These are phyloP conservation scores for Ceratobasidium sp. DNA, from an alignment of 1,284 basidiomycete species.

Conservation along the genomic window DNA sequence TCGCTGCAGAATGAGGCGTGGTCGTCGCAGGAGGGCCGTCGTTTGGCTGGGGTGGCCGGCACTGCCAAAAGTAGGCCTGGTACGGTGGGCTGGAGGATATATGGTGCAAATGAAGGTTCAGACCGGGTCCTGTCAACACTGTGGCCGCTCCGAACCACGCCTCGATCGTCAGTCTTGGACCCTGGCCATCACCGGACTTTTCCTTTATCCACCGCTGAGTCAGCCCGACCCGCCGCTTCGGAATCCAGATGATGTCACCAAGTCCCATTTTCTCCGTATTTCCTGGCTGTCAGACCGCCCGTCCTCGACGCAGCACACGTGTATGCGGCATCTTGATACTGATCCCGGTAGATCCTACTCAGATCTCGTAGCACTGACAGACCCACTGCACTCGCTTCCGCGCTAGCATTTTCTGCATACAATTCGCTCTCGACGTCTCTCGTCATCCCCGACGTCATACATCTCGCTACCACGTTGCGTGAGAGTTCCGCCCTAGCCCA, in stretches of 20 bases:
- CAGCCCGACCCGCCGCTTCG: neutral
- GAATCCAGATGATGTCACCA: neutral
- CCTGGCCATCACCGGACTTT: neutral
- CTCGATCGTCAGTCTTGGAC: slow-evolving; percentile 29
- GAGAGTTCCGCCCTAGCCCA: too few relatives aligned
- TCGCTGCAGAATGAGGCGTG: neutral
- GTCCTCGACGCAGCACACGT: neutral
- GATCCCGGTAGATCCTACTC: neutral
- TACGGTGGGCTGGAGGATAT: slow-evolving; percentile 6
- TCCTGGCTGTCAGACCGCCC: neutral
- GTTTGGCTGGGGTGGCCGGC: slow-evolving; percentile 9
- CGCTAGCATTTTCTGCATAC: too few relatives aligned
- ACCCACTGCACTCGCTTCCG: too few relatives aligned
- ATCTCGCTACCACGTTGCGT: too few relatives aligned
- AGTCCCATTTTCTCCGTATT: neutral
- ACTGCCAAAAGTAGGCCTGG: slow-evolving; percentile 6
- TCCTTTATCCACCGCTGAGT: slow-evolving; percentile 5
- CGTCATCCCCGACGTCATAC: too few relatives aligned
- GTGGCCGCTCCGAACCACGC: slow-evolving; percentile 5
- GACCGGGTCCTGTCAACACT: slow-evolving; percentile 12
- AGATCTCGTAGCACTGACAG: too few relatives aligned
- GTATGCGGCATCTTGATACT: neutral
- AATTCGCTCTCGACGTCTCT: too few relatives aligned
- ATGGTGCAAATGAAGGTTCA: slow-evolving; percentile 8
- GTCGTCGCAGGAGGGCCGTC: neutral